Conservation (phyloP, 73 alveolate species). For the Effrenium voratum region DNA sequence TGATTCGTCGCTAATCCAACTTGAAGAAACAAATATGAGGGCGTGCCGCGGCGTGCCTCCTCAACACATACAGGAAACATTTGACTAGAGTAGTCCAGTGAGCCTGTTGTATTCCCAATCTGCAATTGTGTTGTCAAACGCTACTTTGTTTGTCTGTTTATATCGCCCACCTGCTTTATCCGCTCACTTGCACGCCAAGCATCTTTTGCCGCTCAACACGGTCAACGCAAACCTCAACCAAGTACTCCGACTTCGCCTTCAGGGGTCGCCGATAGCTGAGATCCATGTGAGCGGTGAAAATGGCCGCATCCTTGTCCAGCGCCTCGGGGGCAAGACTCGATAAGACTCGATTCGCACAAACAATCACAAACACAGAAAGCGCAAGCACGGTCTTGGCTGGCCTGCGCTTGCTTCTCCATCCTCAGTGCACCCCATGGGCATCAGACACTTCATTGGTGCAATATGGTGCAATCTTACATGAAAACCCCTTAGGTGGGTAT, state of each 20-base stretch:
- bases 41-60: no score
- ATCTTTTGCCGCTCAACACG: slow-evolving; percentile 60
- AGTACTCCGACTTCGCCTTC: slow-evolving; percentile 28
- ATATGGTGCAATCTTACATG: no score
- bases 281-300: slow-evolving; percentile 73
- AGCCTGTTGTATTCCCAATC: no score
- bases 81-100: no score
- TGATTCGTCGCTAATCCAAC: no score
- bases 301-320: slow-evolving; percentile 35
- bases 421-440: background rate
- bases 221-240: slow-evolving; percentile 76
- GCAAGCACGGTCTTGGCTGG: background rate
- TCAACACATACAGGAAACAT: no score
- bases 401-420: slow-evolving; percentile 76
- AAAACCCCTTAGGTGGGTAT: no score
- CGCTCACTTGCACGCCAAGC: background rate
- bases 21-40: no score
- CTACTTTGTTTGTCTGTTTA: no score
- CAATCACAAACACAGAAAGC: background rate
- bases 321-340: background rate
- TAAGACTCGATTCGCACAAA: background rate
- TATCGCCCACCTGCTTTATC: no score
- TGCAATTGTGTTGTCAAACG: no score
- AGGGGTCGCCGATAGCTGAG: slow-evolving; percentile 83
- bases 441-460: no score